Conservation (phyloP, 257 asterid genomes). For the Haberlea rhodopensis region DNA sequence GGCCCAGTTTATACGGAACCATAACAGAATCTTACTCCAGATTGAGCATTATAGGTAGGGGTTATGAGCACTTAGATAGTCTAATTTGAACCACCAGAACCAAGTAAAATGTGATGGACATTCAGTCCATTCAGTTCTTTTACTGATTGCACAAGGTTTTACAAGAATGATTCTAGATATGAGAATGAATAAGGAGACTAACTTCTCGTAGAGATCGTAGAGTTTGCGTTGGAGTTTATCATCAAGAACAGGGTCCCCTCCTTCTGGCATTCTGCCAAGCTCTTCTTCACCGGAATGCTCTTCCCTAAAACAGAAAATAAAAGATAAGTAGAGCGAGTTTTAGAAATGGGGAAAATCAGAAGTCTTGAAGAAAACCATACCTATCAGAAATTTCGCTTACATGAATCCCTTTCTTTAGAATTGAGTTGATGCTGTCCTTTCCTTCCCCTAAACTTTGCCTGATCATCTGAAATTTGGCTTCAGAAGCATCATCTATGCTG, state of each 20-base stretch:
- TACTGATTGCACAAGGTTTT: background rate
- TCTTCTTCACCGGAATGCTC: constrained; percentile 35
- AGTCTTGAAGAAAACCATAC: constrained; percentile 33
- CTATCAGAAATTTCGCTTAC: constrained; percentile 36
- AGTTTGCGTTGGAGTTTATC: constrained; percentile 50
- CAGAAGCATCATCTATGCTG: constrained; percentile 37
- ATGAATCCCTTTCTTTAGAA: constrained; percentile 25
- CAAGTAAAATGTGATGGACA: constrained; percentile 13
- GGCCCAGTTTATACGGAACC: no score
- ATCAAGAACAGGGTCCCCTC: constrained; percentile 35
- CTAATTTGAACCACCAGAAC: constrained; percentile 5
- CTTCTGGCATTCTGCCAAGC: constrained; percentile 33
- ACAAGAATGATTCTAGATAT: background rate
- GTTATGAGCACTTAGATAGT: constrained; percentile 12
- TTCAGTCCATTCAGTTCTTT: constrained; percentile 13
- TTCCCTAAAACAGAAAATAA: constrained; percentile 43
- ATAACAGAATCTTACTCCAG: constrained; percentile 10
- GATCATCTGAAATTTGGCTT: constrained; percentile 29
- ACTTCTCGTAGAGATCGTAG: constrained; percentile 69
- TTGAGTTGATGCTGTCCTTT: constrained; percentile 33
- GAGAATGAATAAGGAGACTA: constrained; percentile 31
- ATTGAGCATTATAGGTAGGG: constrained; percentile 15
- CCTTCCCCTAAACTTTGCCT: constrained; percentile 34
- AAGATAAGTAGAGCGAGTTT: constrained; percentile 21
- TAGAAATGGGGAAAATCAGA: constrained; percentile 17